phyloP scores from a whole-genome alignment of 768 basidiomycete species.

The Russula sp. region DNA sequence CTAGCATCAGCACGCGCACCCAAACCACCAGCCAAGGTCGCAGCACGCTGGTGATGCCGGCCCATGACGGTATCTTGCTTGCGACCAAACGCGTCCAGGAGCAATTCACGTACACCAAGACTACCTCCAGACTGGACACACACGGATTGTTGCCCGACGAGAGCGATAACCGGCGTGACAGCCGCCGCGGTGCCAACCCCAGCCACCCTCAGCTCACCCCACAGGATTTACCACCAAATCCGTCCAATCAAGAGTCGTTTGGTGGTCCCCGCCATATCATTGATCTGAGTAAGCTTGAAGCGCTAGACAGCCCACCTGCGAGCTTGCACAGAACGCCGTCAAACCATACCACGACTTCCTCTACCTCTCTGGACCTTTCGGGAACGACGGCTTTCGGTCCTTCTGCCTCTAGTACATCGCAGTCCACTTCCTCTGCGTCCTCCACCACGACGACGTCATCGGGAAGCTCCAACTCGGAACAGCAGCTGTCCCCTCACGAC shows the following conservation, averaged over 20 bases:
- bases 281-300: not conserved
- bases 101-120: slow-evolving; percentile 38
- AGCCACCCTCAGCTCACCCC: not conserved
- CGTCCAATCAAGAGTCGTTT: not conserved
- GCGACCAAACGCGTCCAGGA: slow-evolving; percentile 72
- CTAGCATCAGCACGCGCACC: slow-evolving; percentile 18
- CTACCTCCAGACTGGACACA: slow-evolving; percentile 4
- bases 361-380: slow-evolving; percentile 16
- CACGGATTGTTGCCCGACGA: slow-evolving; percentile 11
- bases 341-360: slow-evolving; percentile 1
- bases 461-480: slow-evolving; percentile 1
- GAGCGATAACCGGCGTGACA: slow-evolving; percentile 2
- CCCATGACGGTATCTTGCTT: slow-evolving; percentile 44
- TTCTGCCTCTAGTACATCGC: not conserved
- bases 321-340: not conserved
- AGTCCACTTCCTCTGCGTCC: not conserved
- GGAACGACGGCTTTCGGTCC: slow-evolving; percentile 7
- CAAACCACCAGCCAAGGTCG: slow-evolving; percentile 11
- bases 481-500: slow-evolving; percentile 8
- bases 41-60: slow-evolving; percentile 5
- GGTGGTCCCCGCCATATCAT: not conserved
- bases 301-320: not conserved
- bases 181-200: not conserved
- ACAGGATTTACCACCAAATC: not conserved
- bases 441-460: not conserved